Conservation (phyloP, 495 filamentous ascomycete species). For the Penicillium salamii region DNA sequence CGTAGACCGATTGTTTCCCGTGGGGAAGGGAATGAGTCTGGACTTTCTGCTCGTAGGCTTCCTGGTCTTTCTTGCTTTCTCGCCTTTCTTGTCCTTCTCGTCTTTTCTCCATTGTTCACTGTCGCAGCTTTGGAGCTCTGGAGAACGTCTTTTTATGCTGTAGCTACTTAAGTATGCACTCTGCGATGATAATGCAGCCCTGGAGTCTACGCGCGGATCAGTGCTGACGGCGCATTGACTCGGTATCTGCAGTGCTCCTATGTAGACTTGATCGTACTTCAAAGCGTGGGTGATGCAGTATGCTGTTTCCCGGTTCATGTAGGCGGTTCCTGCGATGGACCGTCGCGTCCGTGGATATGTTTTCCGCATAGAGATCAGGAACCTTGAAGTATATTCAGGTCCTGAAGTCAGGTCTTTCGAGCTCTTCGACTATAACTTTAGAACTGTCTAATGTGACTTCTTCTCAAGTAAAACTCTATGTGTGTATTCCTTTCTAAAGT, state of each 20-base stretch:
- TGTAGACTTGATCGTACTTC: constrained; percentile 9
- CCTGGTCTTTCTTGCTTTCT: too few relatives aligned
- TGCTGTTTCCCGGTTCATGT: constrained; percentile 10
- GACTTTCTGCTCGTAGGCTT: neutral
- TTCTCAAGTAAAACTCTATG: too few relatives aligned
- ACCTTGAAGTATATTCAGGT: too few relatives aligned
- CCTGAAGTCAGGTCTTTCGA: too few relatives aligned
- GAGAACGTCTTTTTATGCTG: neutral
- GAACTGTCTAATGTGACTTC: too few relatives aligned
- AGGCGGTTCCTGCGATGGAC: constrained; percentile 9
- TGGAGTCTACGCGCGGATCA: constrained; percentile 17
- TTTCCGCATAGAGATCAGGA: too few relatives aligned
- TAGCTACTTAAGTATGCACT: neutral
- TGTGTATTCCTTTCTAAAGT: too few relatives aligned
- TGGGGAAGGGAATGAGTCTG: neutral
- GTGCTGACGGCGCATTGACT: constrained; percentile 14
- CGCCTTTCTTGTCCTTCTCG: too few relatives aligned
- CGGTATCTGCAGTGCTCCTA: constrained; percentile 10
- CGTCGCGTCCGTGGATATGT: neutral
- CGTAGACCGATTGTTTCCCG: constrained; percentile 15
- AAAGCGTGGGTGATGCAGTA: constrained; percentile 6
- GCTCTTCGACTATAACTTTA: too few relatives aligned
- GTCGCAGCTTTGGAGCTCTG: too few relatives aligned
- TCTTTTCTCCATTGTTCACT: too few relatives aligned
- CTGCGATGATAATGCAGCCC: constrained; percentile 11